Evolutionary conservation across 768 basidiomycete species (phyloP).

Genomic region (Nidula microcarpa): DNA sequence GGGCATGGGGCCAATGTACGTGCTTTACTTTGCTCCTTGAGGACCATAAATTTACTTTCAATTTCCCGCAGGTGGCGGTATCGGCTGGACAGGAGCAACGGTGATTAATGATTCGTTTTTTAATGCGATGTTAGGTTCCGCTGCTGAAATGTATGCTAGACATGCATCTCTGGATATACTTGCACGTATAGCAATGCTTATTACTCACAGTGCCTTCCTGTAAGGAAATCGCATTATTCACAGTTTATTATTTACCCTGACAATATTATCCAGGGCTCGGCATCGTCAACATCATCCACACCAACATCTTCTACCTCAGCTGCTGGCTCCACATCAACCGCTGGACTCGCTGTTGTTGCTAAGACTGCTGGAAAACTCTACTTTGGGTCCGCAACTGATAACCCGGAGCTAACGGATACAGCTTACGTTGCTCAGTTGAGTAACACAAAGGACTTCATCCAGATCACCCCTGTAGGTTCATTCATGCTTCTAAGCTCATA

Average conservation of each 20-base stretch:
- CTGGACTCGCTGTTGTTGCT: constrained; percentile 24
- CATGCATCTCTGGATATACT: constrained; percentile 35
- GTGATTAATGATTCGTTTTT: constrained; percentile 8
- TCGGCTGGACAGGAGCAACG: constrained; percentile 23
- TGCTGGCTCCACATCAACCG: constrained; percentile 33
- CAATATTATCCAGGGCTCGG: constrained; percentile 2
- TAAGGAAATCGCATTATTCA: constrained; percentile 2
- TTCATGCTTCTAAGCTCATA: not conserved
- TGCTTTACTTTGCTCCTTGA: constrained; percentile 2
- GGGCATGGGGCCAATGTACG: constrained; percentile 32
- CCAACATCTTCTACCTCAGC: not conserved
- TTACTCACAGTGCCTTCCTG: constrained; percentile 43
- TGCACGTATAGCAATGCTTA: constrained; percentile 35
- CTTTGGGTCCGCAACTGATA: constrained; percentile 51
- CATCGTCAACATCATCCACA: not conserved
- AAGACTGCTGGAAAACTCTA: constrained; percentile 40
- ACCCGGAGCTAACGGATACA: constrained; percentile 36
- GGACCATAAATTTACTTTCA: not conserved
- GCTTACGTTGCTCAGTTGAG: constrained; percentile 34
- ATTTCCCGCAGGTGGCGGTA: constrained; percentile 16
- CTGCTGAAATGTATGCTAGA: constrained; percentile 11
- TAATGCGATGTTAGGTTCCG: not conserved
- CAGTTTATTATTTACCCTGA: not conserved
- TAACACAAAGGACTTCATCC: constrained; percentile 34
- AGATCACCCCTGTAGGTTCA: constrained; percentile 38